Conservation (phyloP, 331 rosid species). For the Ulmus americana region DNA sequence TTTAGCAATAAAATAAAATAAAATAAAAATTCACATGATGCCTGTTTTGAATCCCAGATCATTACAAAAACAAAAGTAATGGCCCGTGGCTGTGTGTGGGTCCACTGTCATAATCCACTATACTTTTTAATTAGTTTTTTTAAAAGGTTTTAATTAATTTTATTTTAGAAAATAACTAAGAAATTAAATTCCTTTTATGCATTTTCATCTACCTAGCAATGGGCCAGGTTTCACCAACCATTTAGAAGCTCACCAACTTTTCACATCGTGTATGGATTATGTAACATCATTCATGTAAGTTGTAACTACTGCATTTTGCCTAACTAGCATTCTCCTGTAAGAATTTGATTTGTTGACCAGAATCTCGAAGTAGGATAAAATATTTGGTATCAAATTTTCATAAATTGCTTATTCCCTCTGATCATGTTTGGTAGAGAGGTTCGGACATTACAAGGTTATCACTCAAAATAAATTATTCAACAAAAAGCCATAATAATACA, state of each 20-base stretch:
- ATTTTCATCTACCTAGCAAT: not conserved
- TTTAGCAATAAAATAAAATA: too few species aligned
- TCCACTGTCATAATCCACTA: constrained; percentile 3
- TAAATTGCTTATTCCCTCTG: too few species aligned
- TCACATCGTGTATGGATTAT: not conserved
- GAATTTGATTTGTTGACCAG: too few species aligned
- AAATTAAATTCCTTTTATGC: not conserved
- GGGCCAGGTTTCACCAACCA: not conserved
- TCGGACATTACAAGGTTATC: too few species aligned
- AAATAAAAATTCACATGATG: not conserved
- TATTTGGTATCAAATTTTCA: too few species aligned
- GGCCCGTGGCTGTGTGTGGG: not conserved
- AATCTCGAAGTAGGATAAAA: too few species aligned
- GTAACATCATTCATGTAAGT: not conserved
- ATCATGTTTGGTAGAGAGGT: too few species aligned
- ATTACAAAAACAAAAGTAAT: not conserved
- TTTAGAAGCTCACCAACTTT: not conserved
- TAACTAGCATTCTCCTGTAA: too few species aligned
- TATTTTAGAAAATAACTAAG: not conserved
- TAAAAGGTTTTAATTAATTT: not conserved
- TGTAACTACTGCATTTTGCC: not conserved
- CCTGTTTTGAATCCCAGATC: not conserved
- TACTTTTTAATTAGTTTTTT: not conserved
- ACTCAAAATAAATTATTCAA: too few species aligned
- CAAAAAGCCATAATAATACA: too few species aligned